Evolutionary conservation across 257 asterid species (phyloP).

Genomic region (Solanum chmielewskii): DNA sequence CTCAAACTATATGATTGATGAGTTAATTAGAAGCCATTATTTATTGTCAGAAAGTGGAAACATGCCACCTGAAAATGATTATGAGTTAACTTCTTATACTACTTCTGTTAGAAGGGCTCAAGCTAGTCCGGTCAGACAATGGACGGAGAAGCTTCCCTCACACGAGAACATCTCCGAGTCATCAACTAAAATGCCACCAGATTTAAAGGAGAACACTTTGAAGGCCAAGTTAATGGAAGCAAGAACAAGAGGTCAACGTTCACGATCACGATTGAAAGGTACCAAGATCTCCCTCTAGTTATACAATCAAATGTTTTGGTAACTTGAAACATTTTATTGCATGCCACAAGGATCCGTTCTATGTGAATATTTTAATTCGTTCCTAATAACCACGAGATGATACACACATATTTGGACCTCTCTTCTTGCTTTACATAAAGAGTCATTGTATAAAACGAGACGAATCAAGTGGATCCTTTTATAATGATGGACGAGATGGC

Average conservation of each 20-base stretch:
- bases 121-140: constrained; percentile 66
- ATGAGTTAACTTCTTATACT: constrained; percentile 27
- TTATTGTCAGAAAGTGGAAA: constrained; percentile 49
- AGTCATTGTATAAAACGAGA: not conserved
- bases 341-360: not conserved
- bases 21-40: constrained; percentile 59
- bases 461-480: not conserved
- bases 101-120: constrained; percentile 55
- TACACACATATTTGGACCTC: not conserved
- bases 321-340: not conserved
- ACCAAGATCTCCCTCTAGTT: constrained; percentile 36
- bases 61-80: constrained; percentile 35
- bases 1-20: constrained; percentile 50
- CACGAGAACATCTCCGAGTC: constrained; percentile 39
- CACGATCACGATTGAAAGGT: constrained; percentile 65
- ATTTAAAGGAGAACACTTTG: constrained; percentile 48
- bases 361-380: constrained; percentile 13
- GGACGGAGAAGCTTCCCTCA: constrained; percentile 65
- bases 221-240: constrained; percentile 78
- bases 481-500: not conserved
- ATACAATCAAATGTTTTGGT: constrained; percentile 11
- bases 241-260: constrained; percentile 59
- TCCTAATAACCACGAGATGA: not conserved
- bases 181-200: constrained; percentile 51
- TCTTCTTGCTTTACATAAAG: not conserved